Conservation (phyloP, 1,284 basidiomycete species). For the Mycosarcoma maydis region DNA sequence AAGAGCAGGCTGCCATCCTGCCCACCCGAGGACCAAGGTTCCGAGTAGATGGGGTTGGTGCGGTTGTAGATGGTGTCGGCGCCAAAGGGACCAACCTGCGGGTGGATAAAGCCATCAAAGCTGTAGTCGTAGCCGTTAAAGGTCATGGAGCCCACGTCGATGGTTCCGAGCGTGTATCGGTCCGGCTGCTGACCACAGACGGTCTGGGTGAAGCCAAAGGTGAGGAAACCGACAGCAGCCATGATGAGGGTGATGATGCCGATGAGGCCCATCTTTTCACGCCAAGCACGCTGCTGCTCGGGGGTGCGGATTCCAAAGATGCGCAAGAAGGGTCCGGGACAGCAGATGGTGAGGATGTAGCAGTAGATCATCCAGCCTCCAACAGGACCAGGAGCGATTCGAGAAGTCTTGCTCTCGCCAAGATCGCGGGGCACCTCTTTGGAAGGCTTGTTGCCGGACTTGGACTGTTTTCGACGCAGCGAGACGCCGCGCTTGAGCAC, state of each 20-base stretch:
- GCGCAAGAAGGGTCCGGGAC: slow-evolving; percentile 74
- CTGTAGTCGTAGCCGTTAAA: slow-evolving; percentile 95
- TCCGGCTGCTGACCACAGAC: slow-evolving; percentile 88
- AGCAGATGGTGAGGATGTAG: slow-evolving; percentile 82
- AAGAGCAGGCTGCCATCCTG: slow-evolving; percentile 94
- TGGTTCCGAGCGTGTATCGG: slow-evolving; percentile 80
- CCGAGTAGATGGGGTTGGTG: slow-evolving; percentile 83
- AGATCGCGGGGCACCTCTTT: slow-evolving; percentile 56
- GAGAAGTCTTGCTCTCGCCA: slow-evolving; percentile 44
- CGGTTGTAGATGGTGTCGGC: slow-evolving; percentile 75
- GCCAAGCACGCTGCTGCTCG: slow-evolving; percentile 94
- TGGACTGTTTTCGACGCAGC: slow-evolving; percentile 54
- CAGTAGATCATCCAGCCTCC: slow-evolving; percentile 97
- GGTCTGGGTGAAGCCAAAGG: slow-evolving; percentile 95
- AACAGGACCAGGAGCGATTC: slow-evolving; percentile 76
- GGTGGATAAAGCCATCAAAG: slow-evolving; percentile 76
- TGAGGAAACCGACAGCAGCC: slow-evolving; percentile 94
- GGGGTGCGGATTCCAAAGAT: slow-evolving; percentile 82
- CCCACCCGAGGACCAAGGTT: slow-evolving; percentile 79
- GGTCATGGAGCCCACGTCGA: slow-evolving; percentile 83
- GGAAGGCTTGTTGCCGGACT: slow-evolving; percentile 32
- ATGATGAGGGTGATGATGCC: slow-evolving; percentile 82
- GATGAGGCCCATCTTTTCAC: slow-evolving; percentile 96
- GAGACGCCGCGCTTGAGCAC: slow-evolving; percentile 65
- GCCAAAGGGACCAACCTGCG: slow-evolving; percentile 50